Evolutionary conservation across 2,329 filamentous ascomycete species (phyloP).

Genomic region (Apiospora sp.): DNA sequence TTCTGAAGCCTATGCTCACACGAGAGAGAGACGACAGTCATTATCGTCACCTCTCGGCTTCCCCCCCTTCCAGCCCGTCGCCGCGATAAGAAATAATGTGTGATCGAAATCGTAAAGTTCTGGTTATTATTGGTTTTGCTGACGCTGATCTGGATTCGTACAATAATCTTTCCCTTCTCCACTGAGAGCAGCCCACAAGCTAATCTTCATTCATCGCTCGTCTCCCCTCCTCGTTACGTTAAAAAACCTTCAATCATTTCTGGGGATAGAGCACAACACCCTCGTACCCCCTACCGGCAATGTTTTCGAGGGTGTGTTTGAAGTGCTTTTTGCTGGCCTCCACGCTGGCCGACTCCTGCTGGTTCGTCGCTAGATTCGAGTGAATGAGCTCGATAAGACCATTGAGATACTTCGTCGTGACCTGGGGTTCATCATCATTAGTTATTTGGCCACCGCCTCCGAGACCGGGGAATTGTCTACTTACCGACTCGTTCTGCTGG

Average conservation of each 20-base stretch:
- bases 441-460: neutral
- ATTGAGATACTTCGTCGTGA: conserved; percentile 97
- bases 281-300: conserved; percentile 89
- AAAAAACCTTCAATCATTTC: conserved; percentile 37
- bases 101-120: neutral
- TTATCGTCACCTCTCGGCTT: neutral
- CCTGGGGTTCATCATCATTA: conserved; percentile 46
- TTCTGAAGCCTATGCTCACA: no score
- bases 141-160: conserved; percentile 17
- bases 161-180: neutral
- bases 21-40: no score
- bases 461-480: conserved; percentile 35
- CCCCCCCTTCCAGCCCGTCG: neutral
- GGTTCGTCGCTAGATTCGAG: conserved; percentile 88
- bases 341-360: conserved; percentile 80
- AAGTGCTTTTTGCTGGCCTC: conserved; percentile 95
- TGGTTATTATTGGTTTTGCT: conserved; percentile 9
- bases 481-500: conserved; percentile 93
- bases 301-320: conserved; percentile 92
- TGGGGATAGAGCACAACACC: conserved; percentile 79
- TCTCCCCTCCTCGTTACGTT: neutral
- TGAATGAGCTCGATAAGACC: conserved; percentile 98
- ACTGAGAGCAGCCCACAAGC: neutral
- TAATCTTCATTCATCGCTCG: neutral
- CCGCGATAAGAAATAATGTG: neutral